A percentile compares a stretch with the other conserved stretches of the same genome.
These are phyloP conservation scores for Phanerochaete carnosa DNA, from an alignment of 768 basidiomycete genomes.

Conservation along the genomic window DNA sequence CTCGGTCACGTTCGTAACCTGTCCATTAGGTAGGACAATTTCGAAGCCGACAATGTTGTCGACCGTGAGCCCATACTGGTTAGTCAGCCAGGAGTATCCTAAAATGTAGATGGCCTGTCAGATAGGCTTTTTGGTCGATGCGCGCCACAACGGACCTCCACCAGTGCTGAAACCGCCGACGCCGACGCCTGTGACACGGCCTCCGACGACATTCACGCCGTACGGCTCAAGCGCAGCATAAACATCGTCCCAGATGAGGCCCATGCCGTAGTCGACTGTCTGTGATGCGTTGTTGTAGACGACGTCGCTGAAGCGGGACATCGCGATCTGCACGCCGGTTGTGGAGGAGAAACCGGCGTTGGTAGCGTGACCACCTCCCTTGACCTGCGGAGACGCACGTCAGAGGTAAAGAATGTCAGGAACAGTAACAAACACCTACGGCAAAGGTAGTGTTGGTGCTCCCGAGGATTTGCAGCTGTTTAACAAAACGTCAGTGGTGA, in stretches of 20 bases:
- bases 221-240: conserved; percentile 49
- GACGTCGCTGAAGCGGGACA: conserved; percentile 28
- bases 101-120: no score
- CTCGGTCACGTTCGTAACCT: conserved; percentile 28
- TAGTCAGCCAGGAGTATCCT: conserved; percentile 57
- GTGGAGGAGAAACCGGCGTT: conserved; percentile 36
- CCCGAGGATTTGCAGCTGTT: conserved; percentile 46
- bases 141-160: conserved; percentile 37
- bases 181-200: conserved; percentile 48
- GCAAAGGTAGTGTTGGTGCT: conserved; percentile 49
- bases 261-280: conserved; percentile 30
- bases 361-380: conserved; percentile 32
- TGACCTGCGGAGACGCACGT: conserved; percentile 23
- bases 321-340: conserved; percentile 31
- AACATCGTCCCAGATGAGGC: conserved; percentile 65
- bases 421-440: conserved; percentile 28
- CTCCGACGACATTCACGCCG: conserved; percentile 56
- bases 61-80: conserved; percentile 54
- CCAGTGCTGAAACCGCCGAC: conserved; percentile 38
- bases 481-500: neutral
- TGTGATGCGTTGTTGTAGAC: conserved; percentile 17
- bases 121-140: no score
- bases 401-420: neutral
- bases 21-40: conserved; percentile 54
- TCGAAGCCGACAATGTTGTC: conserved; percentile 54